Percentiles rank a stretch among this genome's conserved stretches.
These are phyloP conservation scores for Yarrowia sp. DNA, from an alignment of 805 yeast genomes.

Conservation along the genomic window DNA sequence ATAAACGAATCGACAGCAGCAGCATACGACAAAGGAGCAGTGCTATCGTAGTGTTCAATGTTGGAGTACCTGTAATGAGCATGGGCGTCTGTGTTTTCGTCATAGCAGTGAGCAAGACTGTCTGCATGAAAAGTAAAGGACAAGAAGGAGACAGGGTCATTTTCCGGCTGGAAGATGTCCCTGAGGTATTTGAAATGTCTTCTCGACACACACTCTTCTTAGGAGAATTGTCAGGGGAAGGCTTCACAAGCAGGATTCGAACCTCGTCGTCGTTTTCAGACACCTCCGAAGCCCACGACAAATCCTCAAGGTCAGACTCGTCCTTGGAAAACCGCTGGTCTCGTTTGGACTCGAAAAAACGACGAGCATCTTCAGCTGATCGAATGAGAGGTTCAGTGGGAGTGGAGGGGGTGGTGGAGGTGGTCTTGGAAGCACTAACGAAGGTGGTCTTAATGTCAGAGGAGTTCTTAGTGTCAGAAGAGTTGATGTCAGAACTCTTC, in stretches of 20 bases:
- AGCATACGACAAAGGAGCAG: neutral
- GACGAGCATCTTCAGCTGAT: neutral
- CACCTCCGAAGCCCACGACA: neutral
- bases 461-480: too few species aligned
- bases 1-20: neutral
- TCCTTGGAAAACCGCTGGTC: neutral
- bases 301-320: neutral
- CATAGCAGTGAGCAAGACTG: too few species aligned
- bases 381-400: too few species aligned
- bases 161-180: neutral
- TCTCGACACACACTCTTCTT: too few species aligned
- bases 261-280: neutral
- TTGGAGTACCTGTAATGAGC: too few species aligned
- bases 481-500: too few species aligned
- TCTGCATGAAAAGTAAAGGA: neutral
- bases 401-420: too few species aligned
- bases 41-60: neutral
- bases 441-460: too few species aligned
- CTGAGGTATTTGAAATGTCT: too few species aligned
- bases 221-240: too few species aligned
- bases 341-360: neutral
- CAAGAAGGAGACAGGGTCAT: neutral
- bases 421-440: too few species aligned
- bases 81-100: too few species aligned
- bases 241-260: neutral